phyloP scores from a whole-genome alignment of 768 basidiomycete genomes.

The Galerina sulciceps region DNA sequence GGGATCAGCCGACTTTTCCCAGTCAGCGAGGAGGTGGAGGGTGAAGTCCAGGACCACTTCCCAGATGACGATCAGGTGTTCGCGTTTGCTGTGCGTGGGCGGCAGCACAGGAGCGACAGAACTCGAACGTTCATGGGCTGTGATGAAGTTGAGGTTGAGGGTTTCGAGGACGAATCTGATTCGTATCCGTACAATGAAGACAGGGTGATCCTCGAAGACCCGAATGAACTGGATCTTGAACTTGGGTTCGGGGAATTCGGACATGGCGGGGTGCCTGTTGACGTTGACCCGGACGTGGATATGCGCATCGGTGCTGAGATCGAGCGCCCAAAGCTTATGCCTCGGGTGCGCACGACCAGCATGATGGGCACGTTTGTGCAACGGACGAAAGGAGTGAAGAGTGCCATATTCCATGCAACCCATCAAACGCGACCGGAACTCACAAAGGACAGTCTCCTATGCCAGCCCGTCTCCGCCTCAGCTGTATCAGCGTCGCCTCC shows the following conservation, averaged over 20 bases:
- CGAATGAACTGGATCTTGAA: conserved; percentile 33
- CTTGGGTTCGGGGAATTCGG: conserved; percentile 27
- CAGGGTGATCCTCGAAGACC: conserved; percentile 27
- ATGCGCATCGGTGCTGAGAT: conserved; percentile 13
- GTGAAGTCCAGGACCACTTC: conserved; percentile 22
- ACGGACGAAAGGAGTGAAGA: conserved; percentile 15
- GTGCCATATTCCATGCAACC: conserved; percentile 11
- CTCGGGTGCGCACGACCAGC: conserved; percentile 38
- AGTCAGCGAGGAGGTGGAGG: conserved; percentile 43
- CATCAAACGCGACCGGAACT: conserved; percentile 4
- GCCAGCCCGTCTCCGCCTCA: conserved; percentile 14
- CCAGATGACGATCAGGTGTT: conserved; percentile 25
- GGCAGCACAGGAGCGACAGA: conserved; percentile 5
- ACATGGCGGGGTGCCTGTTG: conserved; percentile 5
- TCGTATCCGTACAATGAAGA: conserved; percentile 10
- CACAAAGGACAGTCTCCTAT: conserved; percentile 13
- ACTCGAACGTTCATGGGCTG: conserved; percentile 24
- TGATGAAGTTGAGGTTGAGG: conserved; percentile 21
- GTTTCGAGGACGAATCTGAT: conserved; percentile 11
- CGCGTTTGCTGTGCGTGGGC: conserved; percentile 12
- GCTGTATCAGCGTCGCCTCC: conserved; percentile 3
- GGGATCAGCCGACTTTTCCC: conserved; percentile 36
- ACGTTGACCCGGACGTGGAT: conserved; percentile 11
- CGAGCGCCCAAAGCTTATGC: conserved; percentile 26
- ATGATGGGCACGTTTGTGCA: conserved; percentile 31